A percentile compares a stretch with the other conserved stretches of the same genome.
Evolutionary conservation across 2,329 filamentous ascomycete species (phyloP).

Genomic region (Epichloe glyceriae): DNA sequence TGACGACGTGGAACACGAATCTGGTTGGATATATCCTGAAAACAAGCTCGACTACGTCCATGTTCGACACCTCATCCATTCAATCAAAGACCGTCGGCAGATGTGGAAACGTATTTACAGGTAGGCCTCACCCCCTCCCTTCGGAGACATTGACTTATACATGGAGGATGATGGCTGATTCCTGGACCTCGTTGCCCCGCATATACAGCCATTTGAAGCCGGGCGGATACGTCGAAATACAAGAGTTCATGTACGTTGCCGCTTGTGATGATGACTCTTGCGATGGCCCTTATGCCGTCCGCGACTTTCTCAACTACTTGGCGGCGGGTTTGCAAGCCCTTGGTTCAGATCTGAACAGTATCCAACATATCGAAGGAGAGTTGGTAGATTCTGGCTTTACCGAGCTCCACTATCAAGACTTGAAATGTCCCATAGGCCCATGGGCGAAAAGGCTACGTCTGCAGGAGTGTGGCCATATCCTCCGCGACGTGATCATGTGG

Average conservation of each 20-base stretch:
- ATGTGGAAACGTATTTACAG: slow-evolving; percentile 30
- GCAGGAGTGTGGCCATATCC: slow-evolving; percentile 31
- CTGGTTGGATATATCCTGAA: slow-evolving; percentile 34
- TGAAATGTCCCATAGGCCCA: slow-evolving; percentile 35
- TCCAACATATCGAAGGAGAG: slow-evolving; percentile 22
- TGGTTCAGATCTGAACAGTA: slow-evolving; percentile 29
- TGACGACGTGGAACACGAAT: slow-evolving; percentile 37
- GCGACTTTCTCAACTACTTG: slow-evolving; percentile 31
- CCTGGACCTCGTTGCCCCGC: neutral
- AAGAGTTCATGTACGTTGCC: slow-evolving; percentile 30
- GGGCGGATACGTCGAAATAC: slow-evolving; percentile 37
- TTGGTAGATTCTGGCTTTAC: slow-evolving; percentile 29
- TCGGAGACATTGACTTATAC: neutral
- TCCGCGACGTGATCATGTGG: slow-evolving; percentile 29
- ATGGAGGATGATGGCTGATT: neutral
- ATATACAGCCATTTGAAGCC: slow-evolving; percentile 33
- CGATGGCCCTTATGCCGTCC: slow-evolving; percentile 30
- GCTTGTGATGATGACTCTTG: slow-evolving; percentile 33
- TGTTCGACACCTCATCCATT: slow-evolving; percentile 32
- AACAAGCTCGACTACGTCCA: slow-evolving; percentile 36
- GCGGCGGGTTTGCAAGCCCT: slow-evolving; percentile 26
- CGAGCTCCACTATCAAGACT: slow-evolving; percentile 24
- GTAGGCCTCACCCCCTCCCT: slow-evolving; percentile 15
- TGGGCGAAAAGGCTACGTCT: slow-evolving; percentile 32
- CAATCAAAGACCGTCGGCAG: slow-evolving; percentile 27